These are phyloP conservation scores for Corymbia calophylla DNA, from an alignment of 441 rosid species.

Conservation along the genomic window DNA sequence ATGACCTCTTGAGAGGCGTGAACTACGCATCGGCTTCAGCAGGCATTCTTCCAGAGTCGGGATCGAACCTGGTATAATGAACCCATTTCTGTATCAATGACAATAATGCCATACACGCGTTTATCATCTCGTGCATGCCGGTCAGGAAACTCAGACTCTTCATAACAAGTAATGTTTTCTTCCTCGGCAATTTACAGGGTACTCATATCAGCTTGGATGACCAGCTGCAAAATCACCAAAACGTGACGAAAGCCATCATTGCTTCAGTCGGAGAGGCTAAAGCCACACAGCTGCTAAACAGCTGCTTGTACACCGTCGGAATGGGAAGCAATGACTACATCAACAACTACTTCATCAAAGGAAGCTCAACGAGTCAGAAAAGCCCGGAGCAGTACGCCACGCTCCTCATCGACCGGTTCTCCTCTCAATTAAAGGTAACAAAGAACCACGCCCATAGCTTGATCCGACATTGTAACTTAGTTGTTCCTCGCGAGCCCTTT, in stretches of 20 bases:
- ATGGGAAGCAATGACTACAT: constrained; percentile 52
- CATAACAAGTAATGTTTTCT: not conserved
- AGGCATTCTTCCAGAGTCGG: not conserved
- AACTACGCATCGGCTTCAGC: not conserved
- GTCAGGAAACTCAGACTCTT: not conserved
- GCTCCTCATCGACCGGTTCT: constrained; percentile 12
- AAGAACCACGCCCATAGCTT: not conserved
- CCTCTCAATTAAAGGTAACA: constrained; percentile 24
- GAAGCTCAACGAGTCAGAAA: not conserved
- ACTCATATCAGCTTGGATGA: constrained; percentile 28
- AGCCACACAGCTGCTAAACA: constrained; percentile 14
- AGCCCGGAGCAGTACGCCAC: not conserved
- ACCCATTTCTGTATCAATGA: not conserved
- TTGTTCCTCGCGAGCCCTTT: not conserved
- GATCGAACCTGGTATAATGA: not conserved
- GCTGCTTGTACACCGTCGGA: constrained; percentile 44
- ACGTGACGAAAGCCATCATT: constrained; percentile 20
- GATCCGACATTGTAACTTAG: not conserved
- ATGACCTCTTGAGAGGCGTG: not conserved
- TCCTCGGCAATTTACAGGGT: constrained; percentile 25
- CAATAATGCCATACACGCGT: not conserved
- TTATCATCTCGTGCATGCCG: not conserved
- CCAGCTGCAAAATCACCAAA: constrained; percentile 35
- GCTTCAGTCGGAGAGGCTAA: constrained; percentile 19
- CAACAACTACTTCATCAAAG: constrained; percentile 41